Evolutionary conservation across 2,329 filamentous ascomycete genomes (phyloP), one percentile per base, ranked within the genome.

Genomic region (Karstenula rhodostoma): DNA sequence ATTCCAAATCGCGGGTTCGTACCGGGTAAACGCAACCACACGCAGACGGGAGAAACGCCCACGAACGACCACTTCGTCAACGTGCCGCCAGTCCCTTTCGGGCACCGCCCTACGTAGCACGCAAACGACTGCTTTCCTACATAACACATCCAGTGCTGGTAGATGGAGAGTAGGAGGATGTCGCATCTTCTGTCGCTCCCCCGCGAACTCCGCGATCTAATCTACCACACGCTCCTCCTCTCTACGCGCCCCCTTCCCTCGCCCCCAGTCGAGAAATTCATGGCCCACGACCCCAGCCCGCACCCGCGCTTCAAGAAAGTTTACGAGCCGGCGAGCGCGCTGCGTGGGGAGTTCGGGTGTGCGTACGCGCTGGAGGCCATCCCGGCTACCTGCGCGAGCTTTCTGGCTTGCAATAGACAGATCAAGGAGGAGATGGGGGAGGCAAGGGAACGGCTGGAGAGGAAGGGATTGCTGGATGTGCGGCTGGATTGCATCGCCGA

Each of bases 141-240:
- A 3, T 10, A 9, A 32, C 29, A 32, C 29, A 9, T 32, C 29
- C 29, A 10, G 9, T 23, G 19, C 44, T 29, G 27, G 12, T 2
- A 35, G 33, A 29, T 3, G 23, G 27, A 32, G 19, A 27, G 19
- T 15, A 49, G 27, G 12, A 33, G 13, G 7, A 74, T 73, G 71
- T 42, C 66, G n/a, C 60, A 63, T 4, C 71, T 77, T 55, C 55
- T 75, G 17, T 58, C 61, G 27, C 63, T 77, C 8, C 75, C 74
- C 10, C 66, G 73, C 17, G 75, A 77, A 61, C 50, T 77, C 47
- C 69, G 75, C 17, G 75, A 77, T 43, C 66, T 73, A 62, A 71
- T 77, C 40, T 77, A 77, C 61, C 63, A 58, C 37, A 67, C 67
- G 25, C 47, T 76, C 29, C 53, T 77, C 29, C 71, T 69, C 15